Base-by-base conservation (phyloP, 2,329 filamentous ascomycete species). In the Acrocalymma vagum region DNA sequence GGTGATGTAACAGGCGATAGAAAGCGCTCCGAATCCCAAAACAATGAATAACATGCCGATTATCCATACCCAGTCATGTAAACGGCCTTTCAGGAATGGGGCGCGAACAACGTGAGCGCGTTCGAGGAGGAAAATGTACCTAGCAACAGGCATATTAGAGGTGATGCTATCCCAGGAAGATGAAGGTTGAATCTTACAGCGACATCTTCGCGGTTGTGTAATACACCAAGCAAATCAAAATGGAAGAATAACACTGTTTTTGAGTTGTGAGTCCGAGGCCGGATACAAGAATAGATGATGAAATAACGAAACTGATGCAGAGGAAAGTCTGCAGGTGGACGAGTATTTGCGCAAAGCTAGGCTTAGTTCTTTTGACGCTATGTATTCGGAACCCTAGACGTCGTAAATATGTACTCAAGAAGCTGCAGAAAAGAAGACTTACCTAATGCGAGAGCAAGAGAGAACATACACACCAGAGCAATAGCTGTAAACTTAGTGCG, bases 71-170 rank as follows among this genome's bases (percentile, higher is more conserved):
- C 48, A 55, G 37, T 71, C 66, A 8, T 63, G 48, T 9, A 44
- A 30, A 10, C 69, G 62, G n/a, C n/a, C n/a, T 1, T 53, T 38
- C 20, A 57, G 42, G 42, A 62, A 58, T 3, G 63, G 55, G 9
- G 59, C 44, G 9, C 67, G 56, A 13, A 71, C 58, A 7, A 63
- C 54, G 25, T 71, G 67, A 9, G 62, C 60, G 13, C 71, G 62
- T 45, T 73, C 71, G 9, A 72, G 59, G 6, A 72, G 56, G 45
- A 71, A 72, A 9, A 71, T 49, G 37, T 72, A 71, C 27, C 62
- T 62, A 23, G 15, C 6, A 8, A 15, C 11, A 15, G 28, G 10
- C 28, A 25, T 3, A 34, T 46, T 3, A 44, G 36, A 9, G 18
- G 2, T 11, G n/a, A 9, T 11, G 5, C 1, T 10, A 16, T 4